phyloP scores from a whole-genome alignment of 805 yeast genomes.

The Ogataea ramenticola region DNA sequence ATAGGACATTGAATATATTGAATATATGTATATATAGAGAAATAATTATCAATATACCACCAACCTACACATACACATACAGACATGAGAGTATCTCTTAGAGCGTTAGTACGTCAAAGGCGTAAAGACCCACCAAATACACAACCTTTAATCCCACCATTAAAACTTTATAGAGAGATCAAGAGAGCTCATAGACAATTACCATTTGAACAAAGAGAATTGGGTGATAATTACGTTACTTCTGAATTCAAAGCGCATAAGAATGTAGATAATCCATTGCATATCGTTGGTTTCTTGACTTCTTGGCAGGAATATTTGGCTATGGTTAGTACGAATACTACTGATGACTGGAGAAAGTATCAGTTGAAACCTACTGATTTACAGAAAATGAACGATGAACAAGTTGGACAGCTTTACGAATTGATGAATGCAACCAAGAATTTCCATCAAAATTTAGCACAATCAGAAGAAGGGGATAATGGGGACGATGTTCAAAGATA shows the following conservation, averaged over 20 bases:
- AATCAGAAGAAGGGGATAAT: conserved; percentile 1
- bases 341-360: conserved; percentile 58
- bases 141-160: conserved; percentile 72
- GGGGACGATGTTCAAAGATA: not conserved
- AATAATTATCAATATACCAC: too few relatives aligned
- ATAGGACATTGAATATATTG: too few relatives aligned
- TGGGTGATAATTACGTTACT: conserved; percentile 88
- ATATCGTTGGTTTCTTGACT: conserved; percentile 86
- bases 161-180: conserved; percentile 69
- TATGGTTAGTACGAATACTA: conserved; percentile 35
- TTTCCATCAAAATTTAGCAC: conserved; percentile 12
- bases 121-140: conserved; percentile 16
- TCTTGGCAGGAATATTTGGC: conserved; percentile 88
- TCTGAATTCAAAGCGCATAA: conserved; percentile 85
- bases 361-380: conserved; percentile 56
- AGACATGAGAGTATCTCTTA: conserved; percentile 18
- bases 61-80: not conserved
- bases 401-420: conserved; percentile 74
- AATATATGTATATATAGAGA: too few relatives aligned
- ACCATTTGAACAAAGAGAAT: conserved; percentile 60
- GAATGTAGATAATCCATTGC: conserved; percentile 78
- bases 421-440: conserved; percentile 62
- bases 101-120: conserved; percentile 27
- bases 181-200: conserved; percentile 71
- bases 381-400: conserved; percentile 86